Evolutionary conservation across 345 rosid species (phyloP).

Genomic region (Schrenkiella parvula): DNA sequence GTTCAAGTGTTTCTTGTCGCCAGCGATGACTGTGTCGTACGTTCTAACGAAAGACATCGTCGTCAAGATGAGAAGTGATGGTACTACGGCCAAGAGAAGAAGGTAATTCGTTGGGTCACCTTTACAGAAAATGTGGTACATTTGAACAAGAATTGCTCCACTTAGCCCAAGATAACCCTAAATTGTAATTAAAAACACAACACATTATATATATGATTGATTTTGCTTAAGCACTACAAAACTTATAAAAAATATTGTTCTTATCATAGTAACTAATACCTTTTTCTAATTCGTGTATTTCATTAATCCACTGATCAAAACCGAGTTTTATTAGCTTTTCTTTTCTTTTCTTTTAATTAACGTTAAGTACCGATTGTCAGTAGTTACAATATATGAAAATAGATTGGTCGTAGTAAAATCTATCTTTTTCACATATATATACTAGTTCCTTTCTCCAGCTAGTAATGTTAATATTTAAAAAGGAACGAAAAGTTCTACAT

Average conservation of each 20-base stretch:
- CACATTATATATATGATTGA: neutral
- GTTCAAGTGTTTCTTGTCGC: conserved; percentile 69
- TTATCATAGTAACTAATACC: neutral
- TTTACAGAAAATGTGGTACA: conserved; percentile 50
- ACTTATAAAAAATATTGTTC: neutral
- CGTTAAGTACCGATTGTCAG: neutral
- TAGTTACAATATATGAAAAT: neutral
- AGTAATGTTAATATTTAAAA: neutral
- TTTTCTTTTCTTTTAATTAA: neutral
- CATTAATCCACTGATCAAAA: neutral
- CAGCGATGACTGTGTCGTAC: conserved; percentile 40
- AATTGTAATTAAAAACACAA: neutral
- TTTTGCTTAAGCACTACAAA: neutral
- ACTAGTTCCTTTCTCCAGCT: neutral
- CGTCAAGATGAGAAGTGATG: conserved; percentile 51
- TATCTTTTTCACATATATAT: neutral
- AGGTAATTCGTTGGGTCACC: conserved; percentile 57
- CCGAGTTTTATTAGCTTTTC: neutral
- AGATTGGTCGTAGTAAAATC: neutral
- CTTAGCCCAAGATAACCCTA: conserved; percentile 92
- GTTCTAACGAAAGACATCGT: conserved; percentile 60
- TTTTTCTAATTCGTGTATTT: neutral
- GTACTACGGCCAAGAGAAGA: conserved; percentile 65
- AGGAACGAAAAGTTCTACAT: neutral
- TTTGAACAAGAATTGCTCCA: conserved; percentile 74